Base-by-base conservation (phyloP, 768 basidiomycete species). In the Lanmaoa rubissima region DNA sequence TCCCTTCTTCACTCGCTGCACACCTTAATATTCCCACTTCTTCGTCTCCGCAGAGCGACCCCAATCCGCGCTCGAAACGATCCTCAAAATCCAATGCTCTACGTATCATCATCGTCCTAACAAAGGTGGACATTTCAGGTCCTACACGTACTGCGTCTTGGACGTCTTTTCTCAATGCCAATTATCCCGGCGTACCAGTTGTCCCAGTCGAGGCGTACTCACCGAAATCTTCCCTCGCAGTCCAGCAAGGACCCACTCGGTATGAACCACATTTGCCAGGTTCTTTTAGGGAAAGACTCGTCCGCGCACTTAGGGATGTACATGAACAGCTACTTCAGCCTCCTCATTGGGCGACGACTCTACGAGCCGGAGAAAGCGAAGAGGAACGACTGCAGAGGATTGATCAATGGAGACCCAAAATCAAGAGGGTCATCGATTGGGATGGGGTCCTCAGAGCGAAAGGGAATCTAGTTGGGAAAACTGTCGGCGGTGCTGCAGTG, bases 61-160 rank as follows among this genome's bases (percentile, higher is more conserved):
- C 52, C 10, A 12, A 32, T 53, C 50, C 61, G 24, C 69, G 69
- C 49, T 46, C 57, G n/a, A 61, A 55, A 70, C 19, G 73, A 76
- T 62, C 75, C 67, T 28, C 80, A 75, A 59, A 31, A 9, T 35
- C 16, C 17, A 70, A 51, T 10, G 24, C 35, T 6, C 61, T 66
- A 5, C 53, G 41, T 13, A 5, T 86, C 53, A 83, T 95, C 49
- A 79, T 95, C 42, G 86, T 94, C 48, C 79, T 95, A 10, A 94
- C 93, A 17, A 95, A 98, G 70, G 84, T 86, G 21, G 96, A 96
- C 73, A 87, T 98, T 38, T 79, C 89, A 7, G 91, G 92, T 16
- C 80, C 82, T 13, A 75, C 68, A 31, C 80, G 87, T 41, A 81
- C 83, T 2, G 73, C 78, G 9, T 82, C 83, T 4, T 94, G 93